Conservation (phyloP, 768 basidiomycete species). For the Tephrocybe sp. region DNA sequence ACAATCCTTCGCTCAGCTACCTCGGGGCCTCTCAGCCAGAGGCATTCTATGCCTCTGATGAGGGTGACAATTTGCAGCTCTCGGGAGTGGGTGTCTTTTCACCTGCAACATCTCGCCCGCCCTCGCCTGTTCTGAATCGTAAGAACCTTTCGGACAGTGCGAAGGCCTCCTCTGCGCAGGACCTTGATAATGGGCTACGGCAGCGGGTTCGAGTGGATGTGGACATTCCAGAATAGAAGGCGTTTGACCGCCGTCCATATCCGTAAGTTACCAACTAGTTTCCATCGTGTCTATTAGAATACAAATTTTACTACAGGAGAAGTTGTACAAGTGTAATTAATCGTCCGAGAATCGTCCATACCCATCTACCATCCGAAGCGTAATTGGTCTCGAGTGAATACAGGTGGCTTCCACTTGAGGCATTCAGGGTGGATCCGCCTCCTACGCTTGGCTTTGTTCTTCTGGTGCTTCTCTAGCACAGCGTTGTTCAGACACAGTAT, state of each 20-base stretch:
- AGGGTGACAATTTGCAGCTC: constrained; percentile 48
- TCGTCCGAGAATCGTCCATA: constrained; percentile 5
- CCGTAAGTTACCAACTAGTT: constrained; percentile 1
- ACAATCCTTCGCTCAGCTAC: constrained; percentile 5
- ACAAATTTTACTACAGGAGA: constrained; percentile 12
- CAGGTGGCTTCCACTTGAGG: constrained; percentile 94
- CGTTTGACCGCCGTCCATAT: neutral
- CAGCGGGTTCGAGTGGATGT: constrained; percentile 14
- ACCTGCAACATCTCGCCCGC: constrained; percentile 63
- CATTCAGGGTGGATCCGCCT: constrained; percentile 77
- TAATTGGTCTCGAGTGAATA: constrained; percentile 87
- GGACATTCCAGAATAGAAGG: neutral
- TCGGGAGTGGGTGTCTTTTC: constrained; percentile 76
- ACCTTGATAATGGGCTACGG: constrained; percentile 17
- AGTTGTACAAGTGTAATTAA: constrained; percentile 9
- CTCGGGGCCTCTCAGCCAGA: constrained; percentile 32
- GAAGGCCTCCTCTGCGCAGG: constrained; percentile 17
- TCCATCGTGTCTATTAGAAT: constrained; percentile 9
- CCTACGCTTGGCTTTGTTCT: constrained; percentile 74
- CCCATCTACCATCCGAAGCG: constrained; percentile 62
- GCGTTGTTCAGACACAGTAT: constrained; percentile 90
- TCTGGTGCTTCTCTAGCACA: constrained; percentile 89
- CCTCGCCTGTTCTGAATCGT: constrained; percentile 60
- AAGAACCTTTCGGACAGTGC: constrained; percentile 27
- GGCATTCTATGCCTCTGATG: constrained; percentile 52